A percentile compares a stretch with the other conserved stretches of the same genome.
Conservation (phyloP, 495 filamentous ascomycete species). For the Acidiella bohemica region DNA sequence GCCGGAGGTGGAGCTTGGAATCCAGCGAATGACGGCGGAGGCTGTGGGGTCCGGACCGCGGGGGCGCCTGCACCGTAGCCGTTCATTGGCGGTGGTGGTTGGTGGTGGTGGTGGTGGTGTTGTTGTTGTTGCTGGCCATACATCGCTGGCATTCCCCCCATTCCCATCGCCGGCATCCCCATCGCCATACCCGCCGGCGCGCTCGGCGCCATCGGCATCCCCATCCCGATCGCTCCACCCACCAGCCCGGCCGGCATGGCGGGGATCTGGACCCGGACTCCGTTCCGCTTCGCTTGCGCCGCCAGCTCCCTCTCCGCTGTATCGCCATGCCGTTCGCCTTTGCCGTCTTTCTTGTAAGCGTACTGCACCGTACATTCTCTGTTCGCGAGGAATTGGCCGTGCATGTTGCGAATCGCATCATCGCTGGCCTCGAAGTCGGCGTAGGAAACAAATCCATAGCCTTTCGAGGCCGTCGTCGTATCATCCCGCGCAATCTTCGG, state of each 20-base stretch:
- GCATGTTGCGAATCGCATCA: constrained; percentile 81
- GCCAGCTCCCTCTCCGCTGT: constrained; percentile 87
- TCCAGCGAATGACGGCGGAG: constrained; percentile 6
- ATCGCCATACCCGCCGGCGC: constrained; percentile 14
- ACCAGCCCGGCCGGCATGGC: constrained; percentile 34
- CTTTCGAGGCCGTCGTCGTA: constrained; percentile 73
- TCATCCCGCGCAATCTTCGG: constrained; percentile 95
- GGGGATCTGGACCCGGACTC: constrained; percentile 59
- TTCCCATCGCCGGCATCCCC: neutral
- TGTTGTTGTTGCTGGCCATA: constrained; percentile 33
- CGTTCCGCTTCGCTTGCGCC: constrained; percentile 84
- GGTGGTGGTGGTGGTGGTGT: constrained; percentile 1
- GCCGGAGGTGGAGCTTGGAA: neutral
- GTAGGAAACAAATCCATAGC: constrained; percentile 94
- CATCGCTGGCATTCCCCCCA: neutral
- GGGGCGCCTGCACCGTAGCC: neutral
- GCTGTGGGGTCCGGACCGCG: constrained; percentile 5
- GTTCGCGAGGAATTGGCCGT: constrained; percentile 93
- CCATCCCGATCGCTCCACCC: constrained; percentile 28
- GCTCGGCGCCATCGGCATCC: neutral
- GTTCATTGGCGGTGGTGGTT: neutral
- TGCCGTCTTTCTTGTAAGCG: constrained; percentile 98
- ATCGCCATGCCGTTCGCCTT: constrained; percentile 92
- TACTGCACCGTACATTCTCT: constrained; percentile 93
- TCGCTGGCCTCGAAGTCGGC: constrained; percentile 90